Evolutionary conservation across 2,329 filamentous ascomycete genomes (phyloP).

Genomic region (Phyllosticta paracitricarpa): DNA sequence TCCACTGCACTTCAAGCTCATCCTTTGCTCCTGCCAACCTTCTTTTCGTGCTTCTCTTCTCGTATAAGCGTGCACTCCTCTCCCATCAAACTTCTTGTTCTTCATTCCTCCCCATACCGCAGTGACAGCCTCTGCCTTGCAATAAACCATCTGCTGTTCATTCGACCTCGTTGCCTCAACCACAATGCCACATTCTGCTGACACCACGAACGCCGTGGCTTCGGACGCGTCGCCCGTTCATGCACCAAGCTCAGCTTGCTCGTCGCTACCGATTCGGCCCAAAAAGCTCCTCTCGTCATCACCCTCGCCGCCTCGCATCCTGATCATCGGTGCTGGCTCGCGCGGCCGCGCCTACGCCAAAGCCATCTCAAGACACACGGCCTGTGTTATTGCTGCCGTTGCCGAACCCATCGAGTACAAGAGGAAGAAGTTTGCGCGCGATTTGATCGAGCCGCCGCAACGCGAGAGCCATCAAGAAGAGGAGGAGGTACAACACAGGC

Average conservation of each 20-base stretch:
- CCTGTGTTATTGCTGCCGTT: conserved; percentile 61
- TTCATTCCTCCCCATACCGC: not conserved
- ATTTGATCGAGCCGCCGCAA: conserved; percentile 52
- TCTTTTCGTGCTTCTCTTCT: not conserved
- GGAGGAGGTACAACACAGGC: not conserved
- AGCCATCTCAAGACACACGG: conserved; percentile 16
- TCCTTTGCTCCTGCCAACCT: not conserved
- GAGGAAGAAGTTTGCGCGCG: conserved; percentile 57
- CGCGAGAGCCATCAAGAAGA: conserved; percentile 43
- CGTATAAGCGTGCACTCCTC: not conserved
- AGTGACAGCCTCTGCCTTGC: not conserved
- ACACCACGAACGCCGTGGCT: not conserved
- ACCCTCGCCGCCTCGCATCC: conserved; percentile 15
- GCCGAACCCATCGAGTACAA: conserved; percentile 76
- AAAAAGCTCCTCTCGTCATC: conserved; percentile 3
- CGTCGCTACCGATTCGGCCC: not conserved
- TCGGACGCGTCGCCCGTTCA: not conserved
- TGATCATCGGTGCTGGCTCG: conserved; percentile 31
- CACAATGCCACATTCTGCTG: not conserved
- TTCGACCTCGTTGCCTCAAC: not conserved
- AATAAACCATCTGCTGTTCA: not conserved
- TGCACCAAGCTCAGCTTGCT: not conserved
- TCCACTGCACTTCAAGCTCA: not conserved
- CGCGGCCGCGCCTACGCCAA: conserved; percentile 28
- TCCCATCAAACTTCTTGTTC: not conserved